Evolutionary conservation across 371 early-diverging fungal species (phyloP), one percentile per base, ranked within the genome.

Genomic region (Spiromyces aspiralis): DNA sequence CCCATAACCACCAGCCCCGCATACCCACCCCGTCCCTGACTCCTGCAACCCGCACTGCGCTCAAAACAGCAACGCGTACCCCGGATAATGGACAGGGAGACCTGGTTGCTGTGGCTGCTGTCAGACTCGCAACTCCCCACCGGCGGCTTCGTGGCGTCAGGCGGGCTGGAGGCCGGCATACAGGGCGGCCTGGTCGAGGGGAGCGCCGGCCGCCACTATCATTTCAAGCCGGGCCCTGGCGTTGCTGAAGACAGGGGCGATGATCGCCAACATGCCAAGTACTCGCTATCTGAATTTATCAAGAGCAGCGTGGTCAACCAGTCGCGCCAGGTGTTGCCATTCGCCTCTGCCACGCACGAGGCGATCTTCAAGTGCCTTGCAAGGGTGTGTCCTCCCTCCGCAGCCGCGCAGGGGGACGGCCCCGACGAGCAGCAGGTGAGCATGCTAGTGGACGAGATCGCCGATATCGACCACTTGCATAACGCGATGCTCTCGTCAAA

Each of bases 121-220:
- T 78, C 87, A 6, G 93, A 93, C 71, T 90, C 90, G 3, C 87
- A 88, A 13, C 73, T 93, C 12, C 93, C 93, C 0, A 90, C 89
- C 0, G 90, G 93, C 22, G 87, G 87, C 0, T 87, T 87, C 56
- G 84, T 87, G 6, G 79, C 86, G 35, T 87, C 87, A 24, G 79
- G 83, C 2, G 87, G 87, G 0, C 74, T 87, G 1, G 87, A 87
- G 59, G 81, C 86, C 1, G 74, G 77, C 6, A 51, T 62, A 49
- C 81, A 81, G 61, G 69, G 73, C 4, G 82, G 82, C 2, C 67
- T 77, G 22, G 65, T 81, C 2, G n/a, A n/a, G n/a, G n/a, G n/a
- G n/a, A n/a, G n/a, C n/a, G 23, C 35, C 43, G 61, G 60, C 13
- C 52, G 57, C 0, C 27, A 46, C 25, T 62, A 63, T 12, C 57